Percentiles rank a stretch among this genome's conserved stretches.
phyloP scores from a whole-genome alignment of 1,284 basidiomycete species.

The Irpex sp. region DNA sequence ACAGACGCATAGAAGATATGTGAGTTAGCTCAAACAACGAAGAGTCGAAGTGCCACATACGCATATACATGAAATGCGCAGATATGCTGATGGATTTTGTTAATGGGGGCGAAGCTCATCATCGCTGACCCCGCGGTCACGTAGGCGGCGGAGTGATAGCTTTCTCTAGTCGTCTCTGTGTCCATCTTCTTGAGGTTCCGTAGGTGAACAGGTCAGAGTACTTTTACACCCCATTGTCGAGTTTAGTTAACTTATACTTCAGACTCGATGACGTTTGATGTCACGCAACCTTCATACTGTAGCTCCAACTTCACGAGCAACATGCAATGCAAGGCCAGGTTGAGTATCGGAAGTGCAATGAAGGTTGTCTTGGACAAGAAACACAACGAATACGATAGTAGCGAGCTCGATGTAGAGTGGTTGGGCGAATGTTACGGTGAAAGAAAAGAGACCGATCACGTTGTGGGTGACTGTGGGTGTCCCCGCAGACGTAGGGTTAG shows the following conservation, averaged over 20 bases:
- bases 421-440: not conserved
- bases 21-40: not conserved
- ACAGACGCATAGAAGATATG: constrained; percentile 1
- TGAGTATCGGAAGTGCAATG: no score
- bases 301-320: not conserved
- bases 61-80: constrained; percentile 40
- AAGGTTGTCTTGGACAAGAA: no score
- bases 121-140: constrained; percentile 33
- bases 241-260: not conserved
- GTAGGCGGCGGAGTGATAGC: constrained; percentile 26
- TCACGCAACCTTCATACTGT: not conserved
- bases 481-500: constrained; percentile 6
- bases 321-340: no score
- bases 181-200: constrained; percentile 16
- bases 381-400: not conserved
- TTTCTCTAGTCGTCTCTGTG: constrained; percentile 23
- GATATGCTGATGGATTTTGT: constrained; percentile 44
- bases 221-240: not conserved
- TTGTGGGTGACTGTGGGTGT: not conserved
- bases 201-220: not conserved
- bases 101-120: constrained; percentile 44
- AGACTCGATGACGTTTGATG: not conserved
- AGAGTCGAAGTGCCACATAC: constrained; percentile 18
- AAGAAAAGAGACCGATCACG: not conserved
- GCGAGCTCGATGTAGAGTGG: not conserved